A percentile compares a stretch with the other conserved stretches of the same genome.
Evolutionary conservation across 2,329 filamentous ascomycete genomes (phyloP).

Genomic region (Graphilbum fragrans): DNA sequence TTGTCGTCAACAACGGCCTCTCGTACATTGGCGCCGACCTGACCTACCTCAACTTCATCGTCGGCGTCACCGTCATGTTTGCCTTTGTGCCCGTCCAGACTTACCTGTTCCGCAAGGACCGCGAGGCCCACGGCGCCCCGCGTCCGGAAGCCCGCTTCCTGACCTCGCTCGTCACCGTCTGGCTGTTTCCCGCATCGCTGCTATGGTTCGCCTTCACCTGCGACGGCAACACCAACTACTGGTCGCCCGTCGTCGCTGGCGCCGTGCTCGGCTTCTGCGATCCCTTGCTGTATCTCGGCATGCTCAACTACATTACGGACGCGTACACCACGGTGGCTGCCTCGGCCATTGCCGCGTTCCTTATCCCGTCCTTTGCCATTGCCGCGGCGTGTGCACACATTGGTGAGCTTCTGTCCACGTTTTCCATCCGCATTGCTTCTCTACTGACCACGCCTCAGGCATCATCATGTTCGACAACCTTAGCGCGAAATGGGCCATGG

Average conservation of each 20-base stretch:
- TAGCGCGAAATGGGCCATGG: constrained; percentile 6
- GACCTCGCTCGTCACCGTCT: constrained; percentile 4
- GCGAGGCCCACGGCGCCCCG: constrained; percentile 1
- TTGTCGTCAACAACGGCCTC: constrained; percentile 6
- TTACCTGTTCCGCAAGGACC: constrained; percentile 2
- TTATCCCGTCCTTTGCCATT: constrained; percentile 4
- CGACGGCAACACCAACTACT: constrained; percentile 4
- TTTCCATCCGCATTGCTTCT: neutral
- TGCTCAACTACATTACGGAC: constrained; percentile 6
- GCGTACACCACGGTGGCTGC: constrained; percentile 4
- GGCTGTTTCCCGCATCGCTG: constrained; percentile 5
- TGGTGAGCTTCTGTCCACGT: neutral
- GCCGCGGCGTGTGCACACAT: constrained; percentile 4
- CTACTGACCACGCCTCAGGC: neutral
- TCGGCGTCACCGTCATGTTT: constrained; percentile 6
- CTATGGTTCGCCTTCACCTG: constrained; percentile 7
- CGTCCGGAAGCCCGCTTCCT: constrained; percentile 6
- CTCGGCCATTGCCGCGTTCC: constrained; percentile 5
- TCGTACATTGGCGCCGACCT: constrained; percentile 7
- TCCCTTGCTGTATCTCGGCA: constrained; percentile 5
- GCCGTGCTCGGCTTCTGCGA: constrained; percentile 6
- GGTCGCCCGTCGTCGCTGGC: constrained; percentile 5
- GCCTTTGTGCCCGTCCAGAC: constrained; percentile 6
- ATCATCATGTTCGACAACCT: constrained; percentile 7
- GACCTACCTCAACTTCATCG: constrained; percentile 8